These are phyloP conservation scores for Ligustrum vulgare DNA, from an alignment of 257 asterid species.

Conservation along the genomic window DNA sequence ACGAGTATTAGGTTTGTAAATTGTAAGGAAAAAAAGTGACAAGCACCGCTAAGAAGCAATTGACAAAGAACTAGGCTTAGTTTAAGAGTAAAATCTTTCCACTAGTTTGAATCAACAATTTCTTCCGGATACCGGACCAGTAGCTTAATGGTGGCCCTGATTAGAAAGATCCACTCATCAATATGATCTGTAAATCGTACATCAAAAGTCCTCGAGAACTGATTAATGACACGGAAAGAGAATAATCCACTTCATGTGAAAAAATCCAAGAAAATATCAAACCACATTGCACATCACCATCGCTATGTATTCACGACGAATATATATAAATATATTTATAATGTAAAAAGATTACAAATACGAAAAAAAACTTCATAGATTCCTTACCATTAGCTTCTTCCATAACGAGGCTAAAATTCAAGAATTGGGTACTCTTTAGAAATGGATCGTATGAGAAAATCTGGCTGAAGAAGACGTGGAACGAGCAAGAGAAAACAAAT, in stretches of 20 bases:
- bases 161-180: not conserved
- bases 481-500: not conserved
- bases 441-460: not conserved
- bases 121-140: not conserved
- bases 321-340: no score
- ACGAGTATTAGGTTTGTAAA: no score
- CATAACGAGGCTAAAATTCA: constrained; percentile 24
- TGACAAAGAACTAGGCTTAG: not conserved
- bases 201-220: not conserved
- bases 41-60: not conserved
- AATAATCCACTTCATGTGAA: not conserved
- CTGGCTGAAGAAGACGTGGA: not conserved
- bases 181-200: not conserved
- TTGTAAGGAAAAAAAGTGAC: not conserved
- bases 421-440: not conserved
- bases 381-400: constrained; percentile 40
- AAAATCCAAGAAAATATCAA: not conserved
- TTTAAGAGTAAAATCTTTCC: not conserved
- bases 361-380: not conserved
- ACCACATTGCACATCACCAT: not conserved
- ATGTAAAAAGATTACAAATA: not conserved
- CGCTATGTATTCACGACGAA: not conserved
- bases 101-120: not conserved
- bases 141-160: not conserved
- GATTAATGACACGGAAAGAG: not conserved